Base-by-base conservation (phyloP, 768 basidiomycete genomes). In the Naganishia vishniacii region DNA sequence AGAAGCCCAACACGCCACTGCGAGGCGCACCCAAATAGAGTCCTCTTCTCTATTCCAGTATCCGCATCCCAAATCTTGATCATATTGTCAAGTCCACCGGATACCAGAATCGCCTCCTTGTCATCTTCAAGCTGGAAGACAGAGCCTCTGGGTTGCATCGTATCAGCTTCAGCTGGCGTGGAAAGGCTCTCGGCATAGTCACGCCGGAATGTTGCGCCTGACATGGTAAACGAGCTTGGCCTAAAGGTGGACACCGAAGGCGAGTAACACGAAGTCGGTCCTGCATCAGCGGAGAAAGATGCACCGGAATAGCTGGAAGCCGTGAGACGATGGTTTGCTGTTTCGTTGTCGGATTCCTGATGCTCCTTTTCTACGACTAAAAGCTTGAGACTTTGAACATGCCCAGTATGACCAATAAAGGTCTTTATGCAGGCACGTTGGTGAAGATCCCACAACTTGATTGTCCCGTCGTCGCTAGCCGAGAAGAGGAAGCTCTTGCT, bases 41-140 rank as follows among this genome's bases (percentile, higher is more conserved):
- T 97, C 71, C 84, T 81, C 49, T 83, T 79, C 25, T 85, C 82
- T 71, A 86, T 84, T 42, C 87, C 91, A 1, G 86, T 84, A 70
- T 93, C 90, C 28, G 98, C 84, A 72, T 98, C 91, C 95, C 95
- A 99, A 44, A 93, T 72, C 75, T 89, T 91, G 79, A 98, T 86
- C 31, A 93, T 97, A 73, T 97, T 95, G 75, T 98, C 93, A 69
- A 95, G 80, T 71, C 88, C 87, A 3, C 90, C 92, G 3, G 91
- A 90, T 66, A 95, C 84, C 62, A 98, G 82, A 23, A 94, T 78
- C 8, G 63, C 78, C 71, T 65, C 67, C 68, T 76, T 77, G 51
- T 73, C 67, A 32, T 56, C 60, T 31, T 44, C 59, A 13, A 56
- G 48, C 20, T 48, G 23, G 16, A 44, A 51, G 37, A 44, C 56